These are phyloP conservation scores for Microthyrium microscopicum DNA, from an alignment of 2,329 filamentous ascomycete species.

Conservation along the genomic window DNA sequence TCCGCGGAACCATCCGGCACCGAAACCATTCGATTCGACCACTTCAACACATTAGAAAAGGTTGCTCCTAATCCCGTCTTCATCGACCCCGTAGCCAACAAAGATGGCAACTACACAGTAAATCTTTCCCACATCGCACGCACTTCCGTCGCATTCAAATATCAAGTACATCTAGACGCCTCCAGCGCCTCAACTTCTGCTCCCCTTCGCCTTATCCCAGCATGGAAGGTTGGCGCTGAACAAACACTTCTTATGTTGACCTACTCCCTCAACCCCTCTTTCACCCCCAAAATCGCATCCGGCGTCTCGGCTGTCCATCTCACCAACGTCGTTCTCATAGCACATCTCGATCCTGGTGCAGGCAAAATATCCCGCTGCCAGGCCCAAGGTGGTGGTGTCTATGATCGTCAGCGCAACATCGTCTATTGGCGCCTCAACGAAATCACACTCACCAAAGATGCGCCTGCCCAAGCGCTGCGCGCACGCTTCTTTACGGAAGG, in stretches of 20 bases:
- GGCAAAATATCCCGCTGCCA: constrained; percentile 57
- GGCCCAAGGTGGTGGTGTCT: constrained; percentile 48
- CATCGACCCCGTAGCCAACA: constrained; percentile 51
- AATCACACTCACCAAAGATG: constrained; percentile 44
- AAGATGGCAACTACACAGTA: constrained; percentile 64
- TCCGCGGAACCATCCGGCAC: constrained; percentile 25
- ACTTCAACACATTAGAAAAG: constrained; percentile 74
- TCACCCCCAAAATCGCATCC: constrained; percentile 20
- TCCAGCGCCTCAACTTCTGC: constrained; percentile 41
- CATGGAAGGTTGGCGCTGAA: constrained; percentile 69
- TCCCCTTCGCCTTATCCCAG: constrained; percentile 55
- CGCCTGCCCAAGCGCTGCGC: constrained; percentile 46
- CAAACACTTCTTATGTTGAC: constrained; percentile 76
- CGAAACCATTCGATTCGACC: constrained; percentile 67
- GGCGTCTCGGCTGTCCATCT: constrained; percentile 35
- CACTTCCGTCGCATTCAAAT: constrained; percentile 76
- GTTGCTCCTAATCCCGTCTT: constrained; percentile 91
- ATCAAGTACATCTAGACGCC: constrained; percentile 59
- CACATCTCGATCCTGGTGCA: constrained; percentile 44
- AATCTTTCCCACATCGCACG: constrained; percentile 54
- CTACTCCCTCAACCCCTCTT: constrained; percentile 68
- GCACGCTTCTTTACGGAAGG: constrained; percentile 66
- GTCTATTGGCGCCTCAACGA: constrained; percentile 72
- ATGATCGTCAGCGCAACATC: constrained; percentile 57
- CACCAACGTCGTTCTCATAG: constrained; percentile 60